Percentiles rank a stretch among this genome's conserved stretches.
phyloP scores from a whole-genome alignment of 306 rosid genomes.

The Quercus aquifolioides region DNA sequence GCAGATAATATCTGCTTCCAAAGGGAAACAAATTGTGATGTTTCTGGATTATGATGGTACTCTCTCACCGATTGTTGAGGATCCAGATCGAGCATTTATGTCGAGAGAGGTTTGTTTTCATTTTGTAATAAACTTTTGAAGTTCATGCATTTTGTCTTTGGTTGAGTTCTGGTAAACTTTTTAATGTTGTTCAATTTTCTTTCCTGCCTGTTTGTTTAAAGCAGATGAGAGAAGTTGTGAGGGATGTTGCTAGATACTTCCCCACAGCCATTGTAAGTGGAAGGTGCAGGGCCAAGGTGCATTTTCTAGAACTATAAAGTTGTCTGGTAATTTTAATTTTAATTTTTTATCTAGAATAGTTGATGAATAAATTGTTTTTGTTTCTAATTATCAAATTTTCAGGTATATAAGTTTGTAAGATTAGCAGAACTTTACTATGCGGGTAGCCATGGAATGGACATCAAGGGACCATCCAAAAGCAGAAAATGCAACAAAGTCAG shows the following conservation, averaged over 20 bases:
- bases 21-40: slow-evolving; percentile 69
- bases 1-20: slow-evolving; percentile 43
- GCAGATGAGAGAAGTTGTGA: slow-evolving; percentile 83
- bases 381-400: not conserved
- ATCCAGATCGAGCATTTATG: slow-evolving; percentile 93
- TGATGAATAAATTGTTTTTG: not conserved
- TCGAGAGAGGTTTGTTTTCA: slow-evolving; percentile 52
- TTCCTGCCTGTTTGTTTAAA: not conserved
- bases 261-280: slow-evolving; percentile 96
- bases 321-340: not conserved
- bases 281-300: slow-evolving; percentile 83
- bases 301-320: slow-evolving; percentile 13
- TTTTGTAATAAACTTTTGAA: not conserved
- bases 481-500: slow-evolving; percentile 52
- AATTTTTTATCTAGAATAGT: not conserved
- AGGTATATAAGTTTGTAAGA: slow-evolving; percentile 78
- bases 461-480: slow-evolving; percentile 73
- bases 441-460: slow-evolving; percentile 99
- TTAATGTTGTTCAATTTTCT: not conserved
- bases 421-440: slow-evolving; percentile 83
- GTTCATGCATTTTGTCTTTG: not conserved
- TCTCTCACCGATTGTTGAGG: slow-evolving; percentile 83
- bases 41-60: slow-evolving; percentile 97
- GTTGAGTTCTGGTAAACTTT: not conserved
- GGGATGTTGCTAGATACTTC: slow-evolving; percentile 59